These are phyloP conservation scores for Xylaria acuta DNA, from an alignment of 495 filamentous ascomycete genomes.

Conservation along the genomic window DNA sequence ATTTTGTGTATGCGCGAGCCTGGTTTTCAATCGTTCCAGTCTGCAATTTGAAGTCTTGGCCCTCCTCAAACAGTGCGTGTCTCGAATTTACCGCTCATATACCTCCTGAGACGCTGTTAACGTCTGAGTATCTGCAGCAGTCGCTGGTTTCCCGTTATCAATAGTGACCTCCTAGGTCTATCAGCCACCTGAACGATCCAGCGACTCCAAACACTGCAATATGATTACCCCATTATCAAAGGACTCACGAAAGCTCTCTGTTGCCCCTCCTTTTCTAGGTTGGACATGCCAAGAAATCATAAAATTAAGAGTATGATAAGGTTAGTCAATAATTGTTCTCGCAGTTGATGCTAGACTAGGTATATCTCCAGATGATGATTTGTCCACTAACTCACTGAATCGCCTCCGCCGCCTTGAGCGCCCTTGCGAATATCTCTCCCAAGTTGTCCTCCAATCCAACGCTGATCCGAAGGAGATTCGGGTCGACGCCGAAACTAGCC, in stretches of 20 bases:
- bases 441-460: slow-evolving; percentile 86
- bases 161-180: neutral
- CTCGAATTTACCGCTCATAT: neutral
- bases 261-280: neutral
- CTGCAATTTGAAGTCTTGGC: neutral
- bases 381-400: slow-evolving; percentile 22
- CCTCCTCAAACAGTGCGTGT: neutral
- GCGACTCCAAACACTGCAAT: neutral
- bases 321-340: neutral
- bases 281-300: neutral
- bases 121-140: neutral
- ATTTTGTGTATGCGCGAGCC: neutral
- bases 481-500: slow-evolving; percentile 76
- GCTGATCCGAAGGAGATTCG: slow-evolving; percentile 81
- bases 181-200: neutral
- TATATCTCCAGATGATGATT: neutral
- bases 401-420: slow-evolving; percentile 55
- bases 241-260: neutral
- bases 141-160: neutral
- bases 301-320: neutral
- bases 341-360: slow-evolving; percentile 13
- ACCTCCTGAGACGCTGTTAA: neutral
- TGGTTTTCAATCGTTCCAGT: neutral
- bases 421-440: slow-evolving; percentile 52
- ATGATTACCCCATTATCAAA: neutral